Conservation (phyloP, 73 alveolate genomes). For the Paramecium octaurelia region DNA sequence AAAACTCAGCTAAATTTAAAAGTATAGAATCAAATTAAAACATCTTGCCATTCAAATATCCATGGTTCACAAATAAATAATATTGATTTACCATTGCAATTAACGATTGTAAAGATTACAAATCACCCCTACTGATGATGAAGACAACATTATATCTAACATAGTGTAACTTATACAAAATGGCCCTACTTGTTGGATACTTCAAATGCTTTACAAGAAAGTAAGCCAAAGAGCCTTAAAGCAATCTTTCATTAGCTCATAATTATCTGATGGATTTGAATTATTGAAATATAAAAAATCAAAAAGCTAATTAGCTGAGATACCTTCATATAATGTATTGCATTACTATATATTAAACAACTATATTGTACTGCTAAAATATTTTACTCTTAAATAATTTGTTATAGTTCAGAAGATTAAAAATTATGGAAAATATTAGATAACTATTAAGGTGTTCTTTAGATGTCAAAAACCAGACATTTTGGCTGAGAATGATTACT, state of each 20-base stretch:
- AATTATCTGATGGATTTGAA: conserved; percentile 17
- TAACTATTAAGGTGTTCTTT: conserved; percentile 12
- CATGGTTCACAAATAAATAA: neutral
- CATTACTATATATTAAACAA: conserved; percentile 2
- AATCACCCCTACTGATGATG: neutral
- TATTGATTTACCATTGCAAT: neutral
- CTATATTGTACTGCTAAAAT: neutral
- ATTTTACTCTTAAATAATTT: conserved; percentile 22
- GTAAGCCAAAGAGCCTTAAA: neutral
- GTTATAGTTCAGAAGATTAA: neutral
- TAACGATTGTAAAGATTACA: neutral
- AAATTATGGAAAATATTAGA: conserved; percentile 1
- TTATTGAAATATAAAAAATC: neutral
- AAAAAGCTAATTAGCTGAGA: neutral
- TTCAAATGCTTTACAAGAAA: neutral
- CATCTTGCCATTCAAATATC: neutral
- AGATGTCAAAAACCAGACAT: neutral
- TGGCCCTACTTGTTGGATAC: neutral
- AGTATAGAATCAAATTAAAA: neutral
- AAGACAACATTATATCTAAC: neutral
- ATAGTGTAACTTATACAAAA: neutral
- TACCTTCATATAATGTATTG: neutral
- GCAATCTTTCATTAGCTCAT: neutral
- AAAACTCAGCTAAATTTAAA: neutral
- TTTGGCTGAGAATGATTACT: neutral